These are phyloP conservation scores for Plicaturopsis crispa DNA, from an alignment of 768 basidiomycete genomes.

Conservation along the genomic window DNA sequence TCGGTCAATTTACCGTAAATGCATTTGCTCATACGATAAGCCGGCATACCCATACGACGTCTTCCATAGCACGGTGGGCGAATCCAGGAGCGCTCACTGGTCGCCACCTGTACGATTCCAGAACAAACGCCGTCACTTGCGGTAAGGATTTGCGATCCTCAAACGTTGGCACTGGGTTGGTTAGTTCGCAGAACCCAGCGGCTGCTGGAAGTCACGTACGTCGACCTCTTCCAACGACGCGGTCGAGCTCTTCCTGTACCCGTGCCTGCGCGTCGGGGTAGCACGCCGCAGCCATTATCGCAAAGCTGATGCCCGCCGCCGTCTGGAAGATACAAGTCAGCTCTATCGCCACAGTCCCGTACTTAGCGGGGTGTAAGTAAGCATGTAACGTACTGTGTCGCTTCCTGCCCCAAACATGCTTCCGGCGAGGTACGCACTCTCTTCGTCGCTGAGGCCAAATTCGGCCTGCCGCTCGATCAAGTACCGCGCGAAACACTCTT, in stretches of 20 bases:
- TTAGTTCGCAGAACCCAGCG: background rate
- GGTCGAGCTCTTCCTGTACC: constrained; percentile 50
- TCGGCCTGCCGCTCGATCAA: constrained; percentile 48
- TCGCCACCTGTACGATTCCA: constrained; percentile 34
- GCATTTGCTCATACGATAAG: background rate
- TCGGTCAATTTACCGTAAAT: constrained; percentile 12
- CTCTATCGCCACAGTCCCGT: background rate
- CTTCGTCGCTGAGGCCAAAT: constrained; percentile 46
- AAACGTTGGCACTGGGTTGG: constrained; percentile 28
- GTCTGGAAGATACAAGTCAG: constrained; percentile 22
- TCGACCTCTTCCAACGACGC: constrained; percentile 37
- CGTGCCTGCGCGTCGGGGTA: constrained; percentile 42
- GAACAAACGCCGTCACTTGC: constrained; percentile 31
- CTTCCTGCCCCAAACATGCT: constrained; percentile 62
- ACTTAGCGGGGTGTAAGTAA: too few relatives aligned
- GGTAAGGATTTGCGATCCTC: constrained; percentile 27
- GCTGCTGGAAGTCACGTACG: constrained; percentile 7
- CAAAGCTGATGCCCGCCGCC: constrained; percentile 47
- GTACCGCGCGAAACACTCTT: constrained; percentile 47
- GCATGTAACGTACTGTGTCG: constrained; percentile 35
- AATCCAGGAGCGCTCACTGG: constrained; percentile 39
- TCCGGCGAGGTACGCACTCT: constrained; percentile 57
- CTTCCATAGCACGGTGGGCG: constrained; percentile 55
- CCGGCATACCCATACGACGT: constrained; percentile 53
- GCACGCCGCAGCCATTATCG: constrained; percentile 50